These are phyloP conservation scores for Boletellus dicymbophilus DNA, from an alignment of 1,284 basidiomycete genomes.

Conservation along the genomic window DNA sequence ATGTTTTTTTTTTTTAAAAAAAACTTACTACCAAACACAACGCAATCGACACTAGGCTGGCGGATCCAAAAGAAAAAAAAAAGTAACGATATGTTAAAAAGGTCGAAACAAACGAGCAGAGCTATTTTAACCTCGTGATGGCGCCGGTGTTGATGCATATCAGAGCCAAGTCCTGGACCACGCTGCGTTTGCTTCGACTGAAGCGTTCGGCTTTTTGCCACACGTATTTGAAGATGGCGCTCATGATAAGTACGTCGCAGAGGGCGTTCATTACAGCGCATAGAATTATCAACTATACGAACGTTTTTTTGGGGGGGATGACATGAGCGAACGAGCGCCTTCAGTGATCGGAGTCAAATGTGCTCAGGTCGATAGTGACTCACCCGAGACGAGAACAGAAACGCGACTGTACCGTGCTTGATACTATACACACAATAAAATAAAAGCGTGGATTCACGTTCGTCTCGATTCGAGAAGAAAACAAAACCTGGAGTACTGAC, in stretches of 20 bases:
- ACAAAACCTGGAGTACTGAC: no score
- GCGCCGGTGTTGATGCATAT: conserved; percentile 14
- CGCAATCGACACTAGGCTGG: background rate
- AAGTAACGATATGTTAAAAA: background rate
- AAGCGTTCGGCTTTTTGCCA: conserved; percentile 18
- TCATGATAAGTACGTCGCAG: conserved; percentile 12
- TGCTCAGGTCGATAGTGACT: no score
- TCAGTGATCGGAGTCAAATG: background rate
- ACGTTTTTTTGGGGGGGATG: no score
- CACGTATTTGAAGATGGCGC: conserved; percentile 12
- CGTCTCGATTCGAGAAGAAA: no score
- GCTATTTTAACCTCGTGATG: conserved; percentile 12
- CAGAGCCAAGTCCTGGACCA: conserved; percentile 15
- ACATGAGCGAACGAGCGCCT: background rate
- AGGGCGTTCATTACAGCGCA: background rate
- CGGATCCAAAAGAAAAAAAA: no score
- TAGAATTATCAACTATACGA: conserved; percentile 10
- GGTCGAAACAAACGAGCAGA: background rate
- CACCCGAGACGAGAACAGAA: no score
- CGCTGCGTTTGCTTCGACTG: conserved; percentile 5
- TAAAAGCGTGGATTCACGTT: no score
- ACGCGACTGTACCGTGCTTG: no score
- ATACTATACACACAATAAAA: no score
- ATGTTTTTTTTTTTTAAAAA: no score
- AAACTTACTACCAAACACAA: conserved; percentile 13